phyloP scores from a whole-genome alignment of 2,329 filamentous ascomycete genomes.

The Aspergillus ibericus region DNA sequence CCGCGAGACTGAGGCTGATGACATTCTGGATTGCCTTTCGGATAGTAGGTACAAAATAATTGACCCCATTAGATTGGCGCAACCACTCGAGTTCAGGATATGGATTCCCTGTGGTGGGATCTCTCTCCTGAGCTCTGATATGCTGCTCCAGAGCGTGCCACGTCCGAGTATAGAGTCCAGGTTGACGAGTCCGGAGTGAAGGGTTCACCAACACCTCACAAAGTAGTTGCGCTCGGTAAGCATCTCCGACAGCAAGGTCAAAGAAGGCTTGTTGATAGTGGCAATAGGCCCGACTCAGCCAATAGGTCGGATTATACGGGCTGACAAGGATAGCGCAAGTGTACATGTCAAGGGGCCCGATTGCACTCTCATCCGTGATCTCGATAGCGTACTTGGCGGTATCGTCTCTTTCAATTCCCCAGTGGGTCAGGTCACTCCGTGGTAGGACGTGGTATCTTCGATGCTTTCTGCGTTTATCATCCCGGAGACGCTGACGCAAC shows the following conservation, averaged over 20 bases:
- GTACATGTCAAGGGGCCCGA: constrained; percentile 37
- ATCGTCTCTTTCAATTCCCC: constrained; percentile 22
- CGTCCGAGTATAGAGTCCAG: constrained; percentile 14
- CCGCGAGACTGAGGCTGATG: constrained; percentile 31
- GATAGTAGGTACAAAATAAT: constrained; percentile 30
- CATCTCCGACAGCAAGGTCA: constrained; percentile 40
- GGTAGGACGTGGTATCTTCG: constrained; percentile 19
- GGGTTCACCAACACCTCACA: constrained; percentile 32
- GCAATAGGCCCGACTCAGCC: constrained; percentile 37
- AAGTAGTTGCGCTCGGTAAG: constrained; percentile 36
- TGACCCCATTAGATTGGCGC: constrained; percentile 27
- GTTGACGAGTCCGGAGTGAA: background rate
- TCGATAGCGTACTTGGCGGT: constrained; percentile 15
- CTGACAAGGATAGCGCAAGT: constrained; percentile 36
- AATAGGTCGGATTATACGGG: constrained; percentile 41
- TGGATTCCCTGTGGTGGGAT: constrained; percentile 1
- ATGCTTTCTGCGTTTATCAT: constrained; percentile 16
- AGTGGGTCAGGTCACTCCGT: constrained; percentile 29
- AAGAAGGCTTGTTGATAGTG: constrained; percentile 34
- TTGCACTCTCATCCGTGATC: constrained; percentile 11
- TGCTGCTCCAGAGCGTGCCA: constrained; percentile 38
- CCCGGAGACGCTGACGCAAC: constrained; percentile 23
- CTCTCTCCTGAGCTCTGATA: constrained; percentile 14
- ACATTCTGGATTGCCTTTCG: constrained; percentile 31
- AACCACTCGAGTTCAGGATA: constrained; percentile 19